Evolutionary conservation across 1,139 yeast genomes (phyloP).

Genomic region (Pichia norvegensis): DNA sequence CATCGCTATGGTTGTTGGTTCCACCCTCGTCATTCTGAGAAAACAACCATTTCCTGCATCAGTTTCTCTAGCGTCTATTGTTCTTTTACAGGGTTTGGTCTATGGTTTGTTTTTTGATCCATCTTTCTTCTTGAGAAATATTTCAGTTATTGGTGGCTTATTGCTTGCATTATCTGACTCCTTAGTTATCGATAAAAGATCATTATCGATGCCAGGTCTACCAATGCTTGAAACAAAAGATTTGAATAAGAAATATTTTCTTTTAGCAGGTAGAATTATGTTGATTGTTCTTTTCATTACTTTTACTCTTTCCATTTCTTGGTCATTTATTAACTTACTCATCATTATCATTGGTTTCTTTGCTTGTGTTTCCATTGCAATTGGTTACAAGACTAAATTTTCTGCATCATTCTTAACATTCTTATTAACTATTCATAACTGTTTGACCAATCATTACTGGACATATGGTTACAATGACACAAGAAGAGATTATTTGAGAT

Average conservation of each 20-base stretch:
- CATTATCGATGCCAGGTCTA: slow-evolving; percentile 75
- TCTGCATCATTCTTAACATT: slow-evolving; percentile 76
- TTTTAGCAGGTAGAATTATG: slow-evolving; percentile 83
- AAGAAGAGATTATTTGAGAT: slow-evolving; percentile 81
- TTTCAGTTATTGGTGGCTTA: slow-evolving; percentile 89
- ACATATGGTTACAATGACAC: slow-evolving; percentile 59
- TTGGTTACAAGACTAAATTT: slow-evolving; percentile 90
- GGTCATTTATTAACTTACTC: slow-evolving; percentile 60
- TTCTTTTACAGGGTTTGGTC: slow-evolving; percentile 76
- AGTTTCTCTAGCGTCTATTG: slow-evolving; percentile 60
- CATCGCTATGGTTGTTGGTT: slow-evolving; percentile 62
- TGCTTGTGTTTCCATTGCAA: slow-evolving; percentile 72
- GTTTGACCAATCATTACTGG: slow-evolving; percentile 88
- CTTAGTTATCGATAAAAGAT: slow-evolving; percentile 70
- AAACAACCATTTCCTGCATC: slow-evolving; percentile 69
- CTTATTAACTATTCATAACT: slow-evolving; percentile 66
- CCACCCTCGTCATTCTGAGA: slow-evolving; percentile 65
- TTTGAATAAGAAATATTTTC: slow-evolving; percentile 65
- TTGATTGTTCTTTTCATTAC: slow-evolving; percentile 81
- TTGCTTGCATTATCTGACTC: slow-evolving; percentile 85
- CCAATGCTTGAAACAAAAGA: slow-evolving; percentile 83
- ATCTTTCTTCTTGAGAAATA: slow-evolving; percentile 74
- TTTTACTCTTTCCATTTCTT: slow-evolving; percentile 69
- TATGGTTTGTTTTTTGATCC: slow-evolving; percentile 84
- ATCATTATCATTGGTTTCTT: slow-evolving; percentile 64